phyloP scores from a whole-genome alignment of 139 green algal genomes.

The Ulvella scutata region DNA sequence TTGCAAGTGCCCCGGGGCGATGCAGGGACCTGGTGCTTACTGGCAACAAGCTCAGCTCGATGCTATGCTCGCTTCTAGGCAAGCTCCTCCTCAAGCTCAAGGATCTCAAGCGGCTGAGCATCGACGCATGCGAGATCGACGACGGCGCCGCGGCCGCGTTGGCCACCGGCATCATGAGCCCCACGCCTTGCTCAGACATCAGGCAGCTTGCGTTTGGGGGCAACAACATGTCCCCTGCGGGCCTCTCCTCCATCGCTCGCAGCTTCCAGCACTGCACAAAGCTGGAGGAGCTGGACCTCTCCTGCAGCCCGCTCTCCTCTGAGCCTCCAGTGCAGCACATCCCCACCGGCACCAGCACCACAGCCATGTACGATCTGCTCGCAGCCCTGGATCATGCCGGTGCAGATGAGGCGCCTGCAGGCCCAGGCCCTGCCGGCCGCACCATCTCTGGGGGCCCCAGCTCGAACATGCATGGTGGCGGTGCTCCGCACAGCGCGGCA shows the following conservation, averaged over 20 bases:
- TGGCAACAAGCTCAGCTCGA: neutral
- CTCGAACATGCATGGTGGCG: too few relatives aligned
- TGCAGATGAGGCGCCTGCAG: neutral
- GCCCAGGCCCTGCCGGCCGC: too few relatives aligned
- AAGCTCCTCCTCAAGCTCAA: neutral
- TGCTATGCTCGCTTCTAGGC: neutral
- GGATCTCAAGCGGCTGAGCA: neutral
- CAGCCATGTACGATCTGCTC: neutral
- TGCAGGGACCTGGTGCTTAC: neutral
- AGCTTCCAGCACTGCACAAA: neutral
- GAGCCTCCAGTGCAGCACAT: neutral
- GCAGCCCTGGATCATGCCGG: neutral
- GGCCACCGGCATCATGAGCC: neutral
- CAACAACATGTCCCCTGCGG: neutral
- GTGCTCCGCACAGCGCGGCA: too few relatives aligned
- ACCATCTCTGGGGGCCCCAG: too few relatives aligned
- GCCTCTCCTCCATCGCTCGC: neutral
- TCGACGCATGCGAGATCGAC: neutral
- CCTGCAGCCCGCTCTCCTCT: neutral
- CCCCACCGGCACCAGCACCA: neutral
- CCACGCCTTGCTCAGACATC: neutral
- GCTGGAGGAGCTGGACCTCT: neutral
- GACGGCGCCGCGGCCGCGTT: neutral
- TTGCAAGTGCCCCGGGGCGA: too few relatives aligned
- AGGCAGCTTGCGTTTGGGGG: neutral